Evolutionary conservation across 2,329 filamentous ascomycete species (phyloP), one percentile per base, ranked within the genome.

Genomic region (Penicillium polonicum): DNA sequence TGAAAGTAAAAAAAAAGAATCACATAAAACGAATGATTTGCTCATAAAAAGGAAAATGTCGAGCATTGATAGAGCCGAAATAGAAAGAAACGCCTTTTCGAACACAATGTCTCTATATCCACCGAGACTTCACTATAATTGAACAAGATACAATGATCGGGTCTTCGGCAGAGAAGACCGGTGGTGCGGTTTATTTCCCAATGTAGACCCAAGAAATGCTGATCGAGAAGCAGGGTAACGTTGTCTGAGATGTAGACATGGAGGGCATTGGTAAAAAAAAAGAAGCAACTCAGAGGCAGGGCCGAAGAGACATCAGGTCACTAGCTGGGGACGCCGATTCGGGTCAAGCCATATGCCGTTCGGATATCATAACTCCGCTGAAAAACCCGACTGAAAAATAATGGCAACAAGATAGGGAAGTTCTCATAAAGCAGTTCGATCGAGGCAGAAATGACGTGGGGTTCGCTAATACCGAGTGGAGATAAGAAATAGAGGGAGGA

Each of bases 281-380:
- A 46, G 35, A 36, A 31, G 27, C 41, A 38, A 43, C 45, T n/a
- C 10, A 35, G 12, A 19, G 31, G 27, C 33, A 36, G 38, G 21
- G 39, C 52, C 38, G 23, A 53, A 48, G 48, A 49, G 54, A 46
- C 35, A 56, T 35, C 45, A 56, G 41, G 44, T 55, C 44, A 55
- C 53, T 41, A 55, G 55, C 58, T 66, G 58, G 66, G 21, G 55
- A 64, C 53, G 62, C 53, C 51, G 44, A 59, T 48, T 57, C 35
- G 52, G 51, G 36, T 60, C 50, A 54, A 57, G 60, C 57, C 55
- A 57, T 50, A 59, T 63, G 60, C 58, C 58, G 55, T 64, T 60
- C 59, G 57, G 61, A 67, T 68, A 69, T 66, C 60, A 60, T 63
- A 67, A 69, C 63, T 68, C 68, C 65, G 68, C 68, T 66, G 66